A percentile compares a stretch with the other conserved stretches of the same genome.
Evolutionary conservation across 1,284 basidiomycete genomes (phyloP).

Genomic region (Cryptococcus depauperatus): DNA sequence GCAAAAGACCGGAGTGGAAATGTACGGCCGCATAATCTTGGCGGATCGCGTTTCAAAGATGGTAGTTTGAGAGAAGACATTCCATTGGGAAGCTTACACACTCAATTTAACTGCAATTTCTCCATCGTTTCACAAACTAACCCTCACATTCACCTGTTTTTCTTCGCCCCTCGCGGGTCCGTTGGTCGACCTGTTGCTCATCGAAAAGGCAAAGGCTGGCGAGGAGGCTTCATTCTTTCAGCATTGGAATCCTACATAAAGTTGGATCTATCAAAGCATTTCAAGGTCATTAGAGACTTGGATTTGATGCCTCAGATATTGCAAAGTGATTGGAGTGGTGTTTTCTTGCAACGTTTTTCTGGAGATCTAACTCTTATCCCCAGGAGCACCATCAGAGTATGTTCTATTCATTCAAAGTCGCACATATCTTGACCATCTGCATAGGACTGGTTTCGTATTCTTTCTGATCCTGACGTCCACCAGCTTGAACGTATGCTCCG

Average conservation of each 20-base stretch:
- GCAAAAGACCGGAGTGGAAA: constrained; percentile 78
- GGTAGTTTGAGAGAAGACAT: constrained; percentile 89
- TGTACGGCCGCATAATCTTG: constrained; percentile 89
- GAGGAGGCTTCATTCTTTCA: constrained; percentile 89
- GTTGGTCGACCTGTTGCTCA: constrained; percentile 54
- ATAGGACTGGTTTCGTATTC: constrained; percentile 75
- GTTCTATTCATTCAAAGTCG: constrained; percentile 20
- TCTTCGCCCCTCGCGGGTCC: constrained; percentile 88
- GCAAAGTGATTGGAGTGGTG: constrained; percentile 90
- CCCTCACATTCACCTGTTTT: constrained; percentile 97
- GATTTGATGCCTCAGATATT: constrained; percentile 78
- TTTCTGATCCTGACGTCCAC: constrained; percentile 71
- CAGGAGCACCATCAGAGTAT: constrained; percentile 62
- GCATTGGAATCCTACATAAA: constrained; percentile 90
- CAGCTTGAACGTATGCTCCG: constrained; percentile 75
- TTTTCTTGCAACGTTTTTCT: constrained; percentile 65
- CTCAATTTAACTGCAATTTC: constrained; percentile 94
- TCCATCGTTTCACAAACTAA: constrained; percentile 91
- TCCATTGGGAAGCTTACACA: constrained; percentile 80
- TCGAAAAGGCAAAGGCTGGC: constrained; percentile 58
- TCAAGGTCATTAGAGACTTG: constrained; percentile 87
- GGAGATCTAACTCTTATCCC: constrained; percentile 64
- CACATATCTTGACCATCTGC: too few relatives aligned
- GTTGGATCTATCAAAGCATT: constrained; percentile 88
- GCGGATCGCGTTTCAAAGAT: constrained; percentile 76